Percentiles rank a stretch among this genome's conserved stretches.
Conservation (phyloP, 2,329 filamentous ascomycete species). For the Penicillium sp. region DNA sequence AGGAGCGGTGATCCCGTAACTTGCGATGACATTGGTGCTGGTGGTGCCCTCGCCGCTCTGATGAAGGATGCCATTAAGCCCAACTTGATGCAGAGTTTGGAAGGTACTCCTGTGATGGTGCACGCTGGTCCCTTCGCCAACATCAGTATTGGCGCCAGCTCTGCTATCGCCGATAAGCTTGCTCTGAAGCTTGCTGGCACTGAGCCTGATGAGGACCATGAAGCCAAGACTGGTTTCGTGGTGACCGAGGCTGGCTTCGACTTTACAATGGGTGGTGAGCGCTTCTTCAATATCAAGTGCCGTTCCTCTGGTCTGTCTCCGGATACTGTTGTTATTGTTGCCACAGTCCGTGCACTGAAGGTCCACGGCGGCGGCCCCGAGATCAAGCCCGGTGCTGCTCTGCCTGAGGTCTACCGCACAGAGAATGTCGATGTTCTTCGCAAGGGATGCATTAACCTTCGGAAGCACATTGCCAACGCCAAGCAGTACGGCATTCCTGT, state of each 20-base stretch:
- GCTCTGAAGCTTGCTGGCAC: slow-evolving; percentile 94
- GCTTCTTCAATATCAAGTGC: slow-evolving; percentile 99
- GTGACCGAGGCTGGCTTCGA: slow-evolving; percentile 98
- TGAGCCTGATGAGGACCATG: slow-evolving; percentile 82
- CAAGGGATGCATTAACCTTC: slow-evolving; percentile 87
- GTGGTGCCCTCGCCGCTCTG: slow-evolving; percentile 85
- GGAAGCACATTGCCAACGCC: slow-evolving; percentile 92
- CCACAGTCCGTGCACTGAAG: slow-evolving; percentile 92
- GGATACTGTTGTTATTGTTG: slow-evolving; percentile 91
- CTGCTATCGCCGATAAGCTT: slow-evolving; percentile 90
- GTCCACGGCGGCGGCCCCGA: slow-evolving; percentile 96
- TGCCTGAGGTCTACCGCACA: slow-evolving; percentile 84
- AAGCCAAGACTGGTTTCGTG: slow-evolving; percentile 82
- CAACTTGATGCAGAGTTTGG: slow-evolving; percentile 96
- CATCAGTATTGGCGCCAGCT: slow-evolving; percentile 96
- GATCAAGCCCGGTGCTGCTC: slow-evolving; percentile 78
- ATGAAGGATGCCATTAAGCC: slow-evolving; percentile 99
- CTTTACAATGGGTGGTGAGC: slow-evolving; percentile 99
- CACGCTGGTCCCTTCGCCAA: slow-evolving; percentile 98
- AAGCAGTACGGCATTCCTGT: slow-evolving; percentile 87
- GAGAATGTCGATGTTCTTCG: slow-evolving; percentile 92
- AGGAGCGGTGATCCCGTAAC: slow-evolving; percentile 84
- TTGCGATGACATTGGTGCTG: slow-evolving; percentile 90
- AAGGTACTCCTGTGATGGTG: slow-evolving; percentile 95
- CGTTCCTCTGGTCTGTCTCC: slow-evolving; percentile 88